These are phyloP conservation scores for Hymenoscyphus fructigenus DNA, from an alignment of 2,329 filamentous ascomycete species.

Conservation along the genomic window DNA sequence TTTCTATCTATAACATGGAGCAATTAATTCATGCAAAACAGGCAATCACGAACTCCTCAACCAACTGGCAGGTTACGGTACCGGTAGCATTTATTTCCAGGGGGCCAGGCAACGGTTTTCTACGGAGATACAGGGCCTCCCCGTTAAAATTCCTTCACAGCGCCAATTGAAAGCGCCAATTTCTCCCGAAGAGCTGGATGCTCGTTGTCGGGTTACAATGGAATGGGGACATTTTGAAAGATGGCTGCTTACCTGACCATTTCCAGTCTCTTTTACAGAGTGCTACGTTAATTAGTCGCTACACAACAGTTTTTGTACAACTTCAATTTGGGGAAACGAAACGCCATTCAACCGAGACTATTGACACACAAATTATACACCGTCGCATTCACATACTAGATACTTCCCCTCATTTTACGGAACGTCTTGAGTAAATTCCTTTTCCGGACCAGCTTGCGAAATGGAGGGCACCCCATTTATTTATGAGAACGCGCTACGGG, in stretches of 20 bases:
- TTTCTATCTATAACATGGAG: not conserved
- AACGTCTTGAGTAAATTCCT: not conserved
- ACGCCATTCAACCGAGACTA: not conserved
- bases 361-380: not conserved
- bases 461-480: not conserved
- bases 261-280: not conserved
- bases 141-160: not conserved
- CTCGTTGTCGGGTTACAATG: conserved; percentile 1
- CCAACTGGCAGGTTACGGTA: not conserved
- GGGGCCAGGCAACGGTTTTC: not conserved
- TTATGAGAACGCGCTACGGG: conserved; percentile 10
- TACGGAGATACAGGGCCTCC: conserved; percentile 1
- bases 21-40: conserved; percentile 2
- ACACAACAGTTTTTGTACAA: not conserved
- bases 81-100: not conserved
- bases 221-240: not conserved
- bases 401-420: not conserved
- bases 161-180: conserved; percentile 1
- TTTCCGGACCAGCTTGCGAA: conserved; percentile 15
- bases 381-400: not conserved
- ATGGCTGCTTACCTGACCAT: not conserved
- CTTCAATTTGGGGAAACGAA: not conserved
- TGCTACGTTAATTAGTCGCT: not conserved
- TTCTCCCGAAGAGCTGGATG: conserved; percentile 9
- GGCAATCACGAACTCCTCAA: not conserved